phyloP scores from a whole-genome alignment of 495 filamentous ascomycete genomes.

The Trichoderma virens region DNA sequence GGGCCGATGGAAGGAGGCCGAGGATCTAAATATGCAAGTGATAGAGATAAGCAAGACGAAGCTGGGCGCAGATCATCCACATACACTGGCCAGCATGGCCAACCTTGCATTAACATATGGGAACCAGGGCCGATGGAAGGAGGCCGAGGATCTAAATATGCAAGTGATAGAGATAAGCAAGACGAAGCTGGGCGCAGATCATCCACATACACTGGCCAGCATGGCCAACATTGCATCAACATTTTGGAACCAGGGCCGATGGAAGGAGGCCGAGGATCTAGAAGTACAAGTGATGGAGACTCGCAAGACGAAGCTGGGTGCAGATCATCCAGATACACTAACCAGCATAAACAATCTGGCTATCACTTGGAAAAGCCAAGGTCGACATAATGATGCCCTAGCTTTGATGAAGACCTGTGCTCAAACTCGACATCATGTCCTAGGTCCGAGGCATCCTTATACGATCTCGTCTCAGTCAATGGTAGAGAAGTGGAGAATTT shows the following conservation, averaged over 20 bases:
- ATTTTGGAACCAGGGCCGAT: not conserved
- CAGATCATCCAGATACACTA: constrained; percentile 1
- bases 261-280: constrained; percentile 2
- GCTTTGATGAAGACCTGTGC: constrained; percentile 15
- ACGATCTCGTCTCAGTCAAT: not conserved
- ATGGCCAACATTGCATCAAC: constrained; percentile 7
- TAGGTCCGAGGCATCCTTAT: constrained; percentile 12
- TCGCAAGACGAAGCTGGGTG: not conserved
- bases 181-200: not conserved
- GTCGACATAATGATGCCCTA: not conserved
- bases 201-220: not conserved
- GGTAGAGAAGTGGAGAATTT: not conserved
- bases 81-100: constrained; percentile 16
- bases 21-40: constrained; percentile 18
- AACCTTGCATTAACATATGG: constrained; percentile 20
- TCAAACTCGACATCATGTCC: constrained; percentile 12
- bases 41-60: constrained; percentile 8
- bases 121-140: constrained; percentile 23
- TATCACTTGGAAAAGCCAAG: not conserved
- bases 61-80: constrained; percentile 24
- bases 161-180: constrained; percentile 17
- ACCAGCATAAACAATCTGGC: not conserved
- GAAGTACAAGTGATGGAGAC: constrained; percentile 1
- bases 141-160: constrained; percentile 25
- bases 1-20: constrained; percentile 25